Evolutionary conservation across 139 green algal genomes (phyloP), one percentile per base, ranked within the genome.

Genomic region (Coccomyxa sp.): DNA sequence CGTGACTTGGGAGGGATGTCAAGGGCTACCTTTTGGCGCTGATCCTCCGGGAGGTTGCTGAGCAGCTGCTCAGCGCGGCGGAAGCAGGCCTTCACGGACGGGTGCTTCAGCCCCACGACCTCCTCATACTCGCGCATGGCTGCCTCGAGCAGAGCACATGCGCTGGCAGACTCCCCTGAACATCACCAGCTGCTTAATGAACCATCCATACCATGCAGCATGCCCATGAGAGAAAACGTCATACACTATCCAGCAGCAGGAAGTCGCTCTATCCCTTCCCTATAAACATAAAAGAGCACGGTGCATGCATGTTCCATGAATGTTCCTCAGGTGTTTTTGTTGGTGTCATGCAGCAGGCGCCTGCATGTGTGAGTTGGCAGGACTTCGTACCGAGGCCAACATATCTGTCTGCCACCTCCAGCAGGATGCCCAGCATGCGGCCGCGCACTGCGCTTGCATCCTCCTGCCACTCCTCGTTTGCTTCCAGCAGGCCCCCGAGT

Each of bases 111-210:
- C 21, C 84, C 84, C 60, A 87, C 58, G 17, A 21, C 60, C n/a
- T 84, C 79, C 77, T 87, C 85, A 51, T 79, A 87, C 71, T 83
- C 77, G 67, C 86, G 83, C 58, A 92, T 51, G 27, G 80, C 82
- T 0, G 85, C 84, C 79, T 92, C 88, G 75, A 92, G 66, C 18
- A 91, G 58, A 4, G 87, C 28, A 10, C 80, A 80, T 21, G 81
- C 85, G 17, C 83, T 91, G 10, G 87, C 58, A 12, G 38, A 14
- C 38, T 92, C 83, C 25, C 86, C 84, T 77, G 66, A 31, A 79
- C 38, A 23, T 23, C 23, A 58, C 0, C 59, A 76, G 51, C 79
- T 51, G 38, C 38, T 81, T 76, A 1, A 79, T 79, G 28, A 18
- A 67, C 32, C 76, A 14, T 66, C 31, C 63, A 9, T 25, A 71